These are phyloP conservation scores for Fistulifera pelliculosa DNA, from an alignment of 108 stramenopile species.

Conservation along the genomic window DNA sequence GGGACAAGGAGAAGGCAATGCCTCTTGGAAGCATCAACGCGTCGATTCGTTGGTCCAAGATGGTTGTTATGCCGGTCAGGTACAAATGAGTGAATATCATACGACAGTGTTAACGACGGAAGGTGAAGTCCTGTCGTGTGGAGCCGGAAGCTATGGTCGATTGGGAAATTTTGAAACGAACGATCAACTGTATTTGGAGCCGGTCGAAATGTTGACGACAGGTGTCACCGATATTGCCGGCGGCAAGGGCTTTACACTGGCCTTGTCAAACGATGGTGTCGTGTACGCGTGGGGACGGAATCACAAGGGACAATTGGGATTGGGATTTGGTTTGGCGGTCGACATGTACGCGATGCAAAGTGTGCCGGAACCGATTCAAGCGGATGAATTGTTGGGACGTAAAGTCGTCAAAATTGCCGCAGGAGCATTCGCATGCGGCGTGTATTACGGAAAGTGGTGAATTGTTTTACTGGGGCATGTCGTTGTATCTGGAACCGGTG, in stretches of 20 bases:
- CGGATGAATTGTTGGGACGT: slow-evolving; percentile 47
- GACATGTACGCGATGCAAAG: slow-evolving; percentile 85
- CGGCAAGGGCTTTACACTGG: slow-evolving; percentile 72
- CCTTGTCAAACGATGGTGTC: slow-evolving; percentile 53
- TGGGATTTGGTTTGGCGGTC: slow-evolving; percentile 71
- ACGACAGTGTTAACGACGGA: slow-evolving; percentile 79
- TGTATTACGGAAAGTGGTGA: slow-evolving; percentile 78
- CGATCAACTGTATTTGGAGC: slow-evolving; percentile 74
- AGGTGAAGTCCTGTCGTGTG: slow-evolving; percentile 76
- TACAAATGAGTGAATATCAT: slow-evolving; percentile 61
- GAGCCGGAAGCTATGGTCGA: slow-evolving; percentile 68
- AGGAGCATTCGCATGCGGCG: slow-evolving; percentile 75
- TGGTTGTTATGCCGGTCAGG: slow-evolving; percentile 60
- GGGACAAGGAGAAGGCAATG: slow-evolving; percentile 60
- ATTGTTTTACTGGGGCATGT: slow-evolving; percentile 87
- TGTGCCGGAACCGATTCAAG: slow-evolving; percentile 61
- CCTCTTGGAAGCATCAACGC: slow-evolving; percentile 16
- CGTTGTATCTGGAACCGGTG: slow-evolving; percentile 63
- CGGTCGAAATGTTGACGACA: slow-evolving; percentile 62
- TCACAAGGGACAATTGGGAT: slow-evolving; percentile 82
- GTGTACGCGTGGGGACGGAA: slow-evolving; percentile 82
- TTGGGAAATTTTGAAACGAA: slow-evolving; percentile 72
- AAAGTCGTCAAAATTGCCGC: slow-evolving; percentile 64
- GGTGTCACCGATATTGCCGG: slow-evolving; percentile 48
- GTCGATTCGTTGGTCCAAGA: slow-evolving; percentile 72